Conservation (phyloP, 1,284 basidiomycete genomes). For the Polyporus tsugae region DNA sequence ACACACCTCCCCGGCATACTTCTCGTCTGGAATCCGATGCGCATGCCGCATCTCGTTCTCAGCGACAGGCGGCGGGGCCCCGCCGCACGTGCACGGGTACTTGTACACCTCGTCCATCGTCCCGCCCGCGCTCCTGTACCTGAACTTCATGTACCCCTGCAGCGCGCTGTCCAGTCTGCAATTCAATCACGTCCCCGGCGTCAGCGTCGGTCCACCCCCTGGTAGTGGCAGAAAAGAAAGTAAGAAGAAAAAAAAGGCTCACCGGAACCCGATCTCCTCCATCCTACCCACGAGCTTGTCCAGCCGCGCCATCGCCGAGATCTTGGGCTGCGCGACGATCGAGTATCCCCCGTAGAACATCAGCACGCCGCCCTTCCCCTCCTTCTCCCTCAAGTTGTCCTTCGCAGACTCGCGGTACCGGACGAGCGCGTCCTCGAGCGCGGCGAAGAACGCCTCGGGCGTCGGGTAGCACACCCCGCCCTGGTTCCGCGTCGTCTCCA, state of each 20-base stretch:
- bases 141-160: slow-evolving; percentile 9
- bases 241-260: too few species aligned
- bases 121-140: slow-evolving; percentile 1
- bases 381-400: background rate
- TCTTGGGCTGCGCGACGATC: slow-evolving; percentile 28
- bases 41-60: background rate
- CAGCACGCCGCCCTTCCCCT: slow-evolving; percentile 8
- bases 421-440: background rate
- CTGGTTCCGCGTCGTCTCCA: slow-evolving; percentile 1
- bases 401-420: background rate
- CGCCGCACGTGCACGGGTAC: slow-evolving; percentile 23
- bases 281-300: slow-evolving; percentile 16
- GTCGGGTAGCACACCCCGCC: slow-evolving; percentile 25
- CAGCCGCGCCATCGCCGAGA: slow-evolving; percentile 6
- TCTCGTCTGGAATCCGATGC: background rate
- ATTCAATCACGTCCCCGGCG: background rate
- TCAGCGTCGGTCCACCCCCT: too few species aligned
- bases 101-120: slow-evolving; percentile 20
- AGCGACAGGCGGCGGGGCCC: background rate
- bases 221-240: too few species aligned
- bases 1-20: slow-evolving; percentile 19
- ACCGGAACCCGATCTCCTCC: slow-evolving; percentile 21
- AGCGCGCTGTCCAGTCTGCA: slow-evolving; percentile 13
- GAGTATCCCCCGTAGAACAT: slow-evolving; percentile 25
- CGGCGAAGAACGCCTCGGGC: slow-evolving; percentile 20